Base-by-base conservation (phyloP, 2,329 filamentous ascomycete species). In the Nigrospora osmanthi region DNA sequence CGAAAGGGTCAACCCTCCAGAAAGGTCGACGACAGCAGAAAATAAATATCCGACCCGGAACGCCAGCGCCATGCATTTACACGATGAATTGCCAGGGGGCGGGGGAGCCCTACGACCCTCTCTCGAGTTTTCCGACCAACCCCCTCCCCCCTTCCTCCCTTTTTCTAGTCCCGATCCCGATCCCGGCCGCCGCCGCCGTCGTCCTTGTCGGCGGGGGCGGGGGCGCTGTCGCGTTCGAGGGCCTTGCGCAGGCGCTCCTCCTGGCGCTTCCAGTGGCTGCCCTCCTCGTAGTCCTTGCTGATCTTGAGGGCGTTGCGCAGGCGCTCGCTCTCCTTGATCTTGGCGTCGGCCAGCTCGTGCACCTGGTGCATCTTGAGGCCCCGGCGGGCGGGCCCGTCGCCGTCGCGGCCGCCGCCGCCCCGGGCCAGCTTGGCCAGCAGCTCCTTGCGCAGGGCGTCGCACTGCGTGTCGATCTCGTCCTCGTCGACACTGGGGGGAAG, bases 341-440 rank as follows among this genome's bases (percentile, higher is more conserved):
- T 98, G 48, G 91, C 93, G 58, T 93, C 87, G 15, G 93, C 93
- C 63, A 95, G 76, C 68, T 97, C 93, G 70, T 98, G 93, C 16
- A 97, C 89, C 67, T 97, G 89, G 67, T 97, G 89, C 53, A 83
- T 76, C 69, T 97, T 98, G 52, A 97, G 75, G 11, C 79, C 76
- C 54, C 72, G 77, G 44, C 62, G 68, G 45, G 66, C 62, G n/a
- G 59, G 65, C 19, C 61, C 66, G 45, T 56, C 61, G 19, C 50
- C 54, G 17, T 51, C 62, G 32, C 54, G 62, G 43, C 58, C 63
- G 52, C 59, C 63, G 52, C 59, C 63, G 52, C 59, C 63, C 42
- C 66, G 68, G 44, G 76, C 71, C 60, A 80, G 63, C 53, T 83
- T 75, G 38, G 65, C 69, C 33, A 76, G 64, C 34, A 94, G 70